Percentiles rank a stretch among this genome's conserved stretches.
phyloP scores from a whole-genome alignment of 495 filamentous ascomycete genomes.

The Elaphomyces granulatus region DNA sequence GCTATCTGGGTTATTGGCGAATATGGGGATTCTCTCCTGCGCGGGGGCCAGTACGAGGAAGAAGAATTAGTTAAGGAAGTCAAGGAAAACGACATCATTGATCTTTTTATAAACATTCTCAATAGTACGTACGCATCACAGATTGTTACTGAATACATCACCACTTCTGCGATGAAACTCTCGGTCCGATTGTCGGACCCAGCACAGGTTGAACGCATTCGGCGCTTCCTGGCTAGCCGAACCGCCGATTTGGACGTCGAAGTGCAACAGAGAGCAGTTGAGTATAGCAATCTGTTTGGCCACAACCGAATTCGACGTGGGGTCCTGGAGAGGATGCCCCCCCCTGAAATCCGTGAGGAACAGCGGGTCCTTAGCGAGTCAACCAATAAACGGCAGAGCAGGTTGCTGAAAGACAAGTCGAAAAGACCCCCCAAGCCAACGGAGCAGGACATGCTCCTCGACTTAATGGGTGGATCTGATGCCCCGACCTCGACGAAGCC shows the following conservation, averaged over 20 bases:
- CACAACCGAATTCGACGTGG: conserved; percentile 79
- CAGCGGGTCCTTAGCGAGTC: conserved; percentile 81
- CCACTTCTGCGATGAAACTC: conserved; percentile 90
- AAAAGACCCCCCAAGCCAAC: conserved; percentile 62
- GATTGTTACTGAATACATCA: conserved; percentile 83
- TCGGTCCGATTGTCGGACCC: conserved; percentile 75
- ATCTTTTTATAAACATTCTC: conserved; percentile 79
- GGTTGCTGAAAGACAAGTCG: conserved; percentile 52
- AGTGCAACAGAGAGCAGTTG: conserved; percentile 87
- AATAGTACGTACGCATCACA: conserved; percentile 87
- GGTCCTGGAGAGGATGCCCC: conserved; percentile 92
- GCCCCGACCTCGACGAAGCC: conserved; percentile 31
- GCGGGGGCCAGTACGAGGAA: conserved; percentile 86
- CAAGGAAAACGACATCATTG: conserved; percentile 77
- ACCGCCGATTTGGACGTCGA: conserved; percentile 82
- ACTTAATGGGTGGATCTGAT: conserved; percentile 78
- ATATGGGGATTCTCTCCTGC: conserved; percentile 78
- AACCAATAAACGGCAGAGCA: conserved; percentile 61
- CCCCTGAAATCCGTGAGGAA: conserved; percentile 90
- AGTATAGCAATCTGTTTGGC: conserved; percentile 85
- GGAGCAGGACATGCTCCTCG: conserved; percentile 82
- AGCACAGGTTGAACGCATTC: conserved; percentile 70
- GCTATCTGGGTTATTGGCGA: conserved; percentile 98
- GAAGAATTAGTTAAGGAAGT: conserved; percentile 86
- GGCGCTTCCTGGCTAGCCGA: conserved; percentile 57